These are phyloP conservation scores for Cephalotrichum gorgonifer DNA, from an alignment of 2,329 filamentous ascomycete genomes.

Conservation along the genomic window DNA sequence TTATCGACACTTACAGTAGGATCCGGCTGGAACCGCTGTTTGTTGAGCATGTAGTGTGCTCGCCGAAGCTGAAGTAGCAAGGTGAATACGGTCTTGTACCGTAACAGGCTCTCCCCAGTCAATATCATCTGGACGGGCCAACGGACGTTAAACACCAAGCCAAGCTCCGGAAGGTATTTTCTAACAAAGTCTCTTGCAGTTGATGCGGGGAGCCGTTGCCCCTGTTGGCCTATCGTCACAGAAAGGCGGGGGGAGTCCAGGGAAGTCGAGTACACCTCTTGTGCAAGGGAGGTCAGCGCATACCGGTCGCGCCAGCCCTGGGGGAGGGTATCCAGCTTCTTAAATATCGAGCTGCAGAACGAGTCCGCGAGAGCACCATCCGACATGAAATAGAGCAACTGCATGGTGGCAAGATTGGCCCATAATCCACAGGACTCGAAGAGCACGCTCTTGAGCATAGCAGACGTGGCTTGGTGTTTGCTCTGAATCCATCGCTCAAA, in stretches of 20 bases:
- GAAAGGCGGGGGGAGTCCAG: slow-evolving; percentile 54
- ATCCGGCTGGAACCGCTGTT: slow-evolving; percentile 33
- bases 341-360: slow-evolving; percentile 62
- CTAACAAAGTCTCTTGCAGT: slow-evolving; percentile 46
- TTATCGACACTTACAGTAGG: slow-evolving; percentile 23
- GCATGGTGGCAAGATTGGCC: slow-evolving; percentile 54
- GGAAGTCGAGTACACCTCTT: slow-evolving; percentile 54
- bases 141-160: slow-evolving; percentile 56
- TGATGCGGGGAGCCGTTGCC: slow-evolving; percentile 28
- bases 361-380: slow-evolving; percentile 58
- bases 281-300: slow-evolving; percentile 65
- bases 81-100: slow-evolving; percentile 64
- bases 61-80: slow-evolving; percentile 70
- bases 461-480: slow-evolving; percentile 61
- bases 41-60: slow-evolving; percentile 56
- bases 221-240: slow-evolving; percentile 37
- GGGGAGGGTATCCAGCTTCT: slow-evolving; percentile 55
- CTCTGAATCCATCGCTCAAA: slow-evolving; percentile 70
- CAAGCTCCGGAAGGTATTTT: slow-evolving; percentile 47
- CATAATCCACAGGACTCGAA: slow-evolving; percentile 60
- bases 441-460: slow-evolving; percentile 53
- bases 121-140: slow-evolving; percentile 66
- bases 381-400: slow-evolving; percentile 64
- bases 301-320: slow-evolving; percentile 71
- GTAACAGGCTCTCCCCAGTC: slow-evolving; percentile 47